These are phyloP conservation scores for Cercis canadensis DNA, from an alignment of 306 rosid genomes.

Conservation along the genomic window DNA sequence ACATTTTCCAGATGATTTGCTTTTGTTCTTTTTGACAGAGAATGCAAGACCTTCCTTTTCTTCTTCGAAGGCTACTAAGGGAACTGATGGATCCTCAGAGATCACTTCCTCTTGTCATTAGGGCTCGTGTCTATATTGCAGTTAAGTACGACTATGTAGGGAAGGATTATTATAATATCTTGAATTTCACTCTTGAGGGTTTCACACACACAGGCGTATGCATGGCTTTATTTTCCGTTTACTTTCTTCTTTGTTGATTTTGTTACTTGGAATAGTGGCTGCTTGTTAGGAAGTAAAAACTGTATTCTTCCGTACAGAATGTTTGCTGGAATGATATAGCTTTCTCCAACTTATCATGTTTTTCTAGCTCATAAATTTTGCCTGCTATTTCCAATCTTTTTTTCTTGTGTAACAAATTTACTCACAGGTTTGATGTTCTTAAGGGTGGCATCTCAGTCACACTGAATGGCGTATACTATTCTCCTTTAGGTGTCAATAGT, in stretches of 20 bases:
- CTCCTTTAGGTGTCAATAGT: background rate
- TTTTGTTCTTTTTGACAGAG: slow-evolving; percentile 47
- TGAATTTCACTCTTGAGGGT: slow-evolving; percentile 11
- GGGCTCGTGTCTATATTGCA: slow-evolving; percentile 70
- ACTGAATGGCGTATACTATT: background rate
- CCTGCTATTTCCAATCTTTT: background rate
- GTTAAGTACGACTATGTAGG: slow-evolving; percentile 49
- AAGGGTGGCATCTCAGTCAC: background rate
- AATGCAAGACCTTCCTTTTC: slow-evolving; percentile 82
- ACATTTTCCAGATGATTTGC: slow-evolving; percentile 25
- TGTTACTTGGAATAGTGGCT: background rate
- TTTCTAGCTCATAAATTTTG: background rate
- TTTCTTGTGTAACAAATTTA: background rate
- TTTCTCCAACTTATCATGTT: background rate
- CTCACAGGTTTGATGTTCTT: background rate
- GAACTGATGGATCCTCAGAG: slow-evolving; percentile 75
- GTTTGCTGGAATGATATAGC: background rate
- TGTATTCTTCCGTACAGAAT: background rate
- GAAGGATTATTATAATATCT: background rate
- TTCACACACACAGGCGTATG: slow-evolving; percentile 3
- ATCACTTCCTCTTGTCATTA: slow-evolving; percentile 85
- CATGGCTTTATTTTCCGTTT: slow-evolving; percentile 4
- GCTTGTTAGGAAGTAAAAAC: background rate
- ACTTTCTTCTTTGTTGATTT: background rate
- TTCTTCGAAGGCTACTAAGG: slow-evolving; percentile 65